A percentile compares a stretch with the other conserved stretches of the same genome.
These are phyloP conservation scores for Halophytophthora batemanensis DNA, from an alignment of 352 stramenopile genomes.

Conservation along the genomic window DNA sequence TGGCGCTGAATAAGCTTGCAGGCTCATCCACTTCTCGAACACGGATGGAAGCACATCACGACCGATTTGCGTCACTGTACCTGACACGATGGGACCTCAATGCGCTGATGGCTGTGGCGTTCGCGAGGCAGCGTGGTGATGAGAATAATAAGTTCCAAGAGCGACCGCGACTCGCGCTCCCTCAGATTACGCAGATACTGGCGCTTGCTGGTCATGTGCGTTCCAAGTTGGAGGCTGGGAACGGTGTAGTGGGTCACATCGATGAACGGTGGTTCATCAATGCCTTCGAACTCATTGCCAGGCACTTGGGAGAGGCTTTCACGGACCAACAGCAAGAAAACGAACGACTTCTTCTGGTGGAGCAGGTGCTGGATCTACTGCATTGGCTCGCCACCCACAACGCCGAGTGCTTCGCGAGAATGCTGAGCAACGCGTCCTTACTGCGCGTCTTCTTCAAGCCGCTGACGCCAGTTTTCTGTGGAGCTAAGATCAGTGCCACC, in stretches of 20 bases:
- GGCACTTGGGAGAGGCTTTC: neutral
- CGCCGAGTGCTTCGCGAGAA: slow-evolving; percentile 22
- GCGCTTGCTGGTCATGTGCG: slow-evolving; percentile 21
- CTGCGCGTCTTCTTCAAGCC: slow-evolving; percentile 23
- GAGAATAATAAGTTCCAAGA: slow-evolving; percentile 43
- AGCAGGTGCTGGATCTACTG: slow-evolving; percentile 29
- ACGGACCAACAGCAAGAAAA: neutral
- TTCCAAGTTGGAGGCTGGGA: slow-evolving; percentile 12
- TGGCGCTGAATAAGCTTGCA: slow-evolving; percentile 38
- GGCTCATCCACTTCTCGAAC: slow-evolving; percentile 8
- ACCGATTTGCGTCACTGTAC: slow-evolving; percentile 48
- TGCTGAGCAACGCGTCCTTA: slow-evolving; percentile 24
- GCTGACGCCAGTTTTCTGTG: slow-evolving; percentile 17
- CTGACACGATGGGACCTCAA: slow-evolving; percentile 48
- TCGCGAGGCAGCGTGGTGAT: slow-evolving; percentile 32
- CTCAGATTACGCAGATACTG: slow-evolving; percentile 39
- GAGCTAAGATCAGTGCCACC: neutral
- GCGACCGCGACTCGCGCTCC: slow-evolving; percentile 16
- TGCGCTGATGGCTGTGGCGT: slow-evolving; percentile 34
- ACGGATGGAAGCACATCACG: slow-evolving; percentile 7
- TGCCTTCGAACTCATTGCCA: slow-evolving; percentile 21
- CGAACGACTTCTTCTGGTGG: slow-evolving; percentile 15
- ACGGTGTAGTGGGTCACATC: slow-evolving; percentile 15
- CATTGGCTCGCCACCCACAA: slow-evolving; percentile 28
- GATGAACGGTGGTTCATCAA: slow-evolving; percentile 24